Conservation (phyloP, 78 protist genomes). For the Mantamonas sphyraenae region DNA sequence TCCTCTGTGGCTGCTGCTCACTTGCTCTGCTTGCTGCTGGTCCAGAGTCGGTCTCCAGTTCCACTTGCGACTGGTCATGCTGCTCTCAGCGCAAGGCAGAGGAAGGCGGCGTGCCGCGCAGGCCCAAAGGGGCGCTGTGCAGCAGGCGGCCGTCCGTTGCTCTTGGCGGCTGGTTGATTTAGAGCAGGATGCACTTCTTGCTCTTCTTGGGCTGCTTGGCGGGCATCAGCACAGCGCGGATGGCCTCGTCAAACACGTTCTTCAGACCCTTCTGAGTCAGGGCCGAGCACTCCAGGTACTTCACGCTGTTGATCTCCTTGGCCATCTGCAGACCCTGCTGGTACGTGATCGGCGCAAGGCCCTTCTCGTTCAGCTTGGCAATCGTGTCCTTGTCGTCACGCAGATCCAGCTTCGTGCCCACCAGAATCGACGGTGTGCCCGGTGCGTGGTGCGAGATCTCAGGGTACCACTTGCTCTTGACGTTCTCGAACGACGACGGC, state of each 20-base stretch:
- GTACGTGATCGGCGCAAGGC: conserved; percentile 26
- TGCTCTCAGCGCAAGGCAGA: too few relatives aligned
- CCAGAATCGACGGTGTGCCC: conserved; percentile 64
- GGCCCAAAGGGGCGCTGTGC: too few relatives aligned
- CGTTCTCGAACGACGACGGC: conserved; percentile 68
- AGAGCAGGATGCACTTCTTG: neutral
- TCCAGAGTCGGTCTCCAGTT: too few relatives aligned
- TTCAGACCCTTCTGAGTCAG: conserved; percentile 72
- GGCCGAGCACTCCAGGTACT: conserved; percentile 89
- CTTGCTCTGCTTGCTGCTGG: too few relatives aligned
- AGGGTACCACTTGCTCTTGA: conserved; percentile 54
- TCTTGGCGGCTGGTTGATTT: too few relatives aligned
- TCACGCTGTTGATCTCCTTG: conserved; percentile 40
- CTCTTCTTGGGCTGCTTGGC: neutral
- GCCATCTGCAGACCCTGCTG: conserved; percentile 35
- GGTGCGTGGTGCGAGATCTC: conserved; percentile 76
- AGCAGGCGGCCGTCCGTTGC: too few relatives aligned
- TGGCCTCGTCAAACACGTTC: conserved; percentile 87
- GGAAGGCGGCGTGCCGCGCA: too few relatives aligned
- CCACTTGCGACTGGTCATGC: too few relatives aligned
- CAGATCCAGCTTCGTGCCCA: conserved; percentile 79
- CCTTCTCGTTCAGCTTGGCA: conserved; percentile 41
- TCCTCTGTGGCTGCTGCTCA: too few relatives aligned
- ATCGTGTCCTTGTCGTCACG: conserved; percentile 50
- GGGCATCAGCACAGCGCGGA: conserved; percentile 58